Evolutionary conservation across 1,139 yeast genomes (phyloP), one percentile per base, ranked within the genome.

Genomic region (Barnettozyma hawaiiensis): DNA sequence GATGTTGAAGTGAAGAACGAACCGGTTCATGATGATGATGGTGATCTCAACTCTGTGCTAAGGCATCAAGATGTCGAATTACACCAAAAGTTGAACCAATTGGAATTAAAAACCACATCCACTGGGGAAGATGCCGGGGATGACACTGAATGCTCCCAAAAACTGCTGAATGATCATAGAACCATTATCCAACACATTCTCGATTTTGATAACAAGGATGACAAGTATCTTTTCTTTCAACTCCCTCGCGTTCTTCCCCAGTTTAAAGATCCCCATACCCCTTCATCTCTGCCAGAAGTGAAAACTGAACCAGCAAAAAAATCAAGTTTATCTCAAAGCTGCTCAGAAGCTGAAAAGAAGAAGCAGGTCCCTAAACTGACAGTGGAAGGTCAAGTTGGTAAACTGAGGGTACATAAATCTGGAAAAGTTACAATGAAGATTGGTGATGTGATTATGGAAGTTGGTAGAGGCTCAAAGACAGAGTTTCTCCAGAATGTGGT

Each of bases 401-500:
- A 73, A 23, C 58, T 89, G 32, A 76, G 90, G 47, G 70, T 85
- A 41, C 96, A 87, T 61, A 75, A 79, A 55, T 85, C 95, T 1
- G 97, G 97, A 7, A 84, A 76, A 57, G 65, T 87, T 31, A 72
- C 92, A 11, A 75, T 89, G 62, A 75, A 77, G 47, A 67, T 89
- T 43, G 96, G 96, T 9, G 75, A 81, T 44, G 75, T 79, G 31
- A 68, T 72, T 14, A 72, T 89, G 72, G 84, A 81, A 47, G 78
- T 87, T 10, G 70, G 81, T 7, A 74, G 76, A 55, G 96, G 96
- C n/a, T 78, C 84, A 2, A 75, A 79, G 11, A 66, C 84, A 11
- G 73, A 75, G n/a, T 82, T 86, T 53, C 63, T 84, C 37, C 96
- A 89, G 59, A 92, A 86, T 51, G 68, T 86, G 20, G 79, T 83